Percentiles rank a stretch among this genome's conserved stretches.
Conservation (phyloP, 495 filamentous ascomycete genomes). For the Penicilliopsis zonata region DNA sequence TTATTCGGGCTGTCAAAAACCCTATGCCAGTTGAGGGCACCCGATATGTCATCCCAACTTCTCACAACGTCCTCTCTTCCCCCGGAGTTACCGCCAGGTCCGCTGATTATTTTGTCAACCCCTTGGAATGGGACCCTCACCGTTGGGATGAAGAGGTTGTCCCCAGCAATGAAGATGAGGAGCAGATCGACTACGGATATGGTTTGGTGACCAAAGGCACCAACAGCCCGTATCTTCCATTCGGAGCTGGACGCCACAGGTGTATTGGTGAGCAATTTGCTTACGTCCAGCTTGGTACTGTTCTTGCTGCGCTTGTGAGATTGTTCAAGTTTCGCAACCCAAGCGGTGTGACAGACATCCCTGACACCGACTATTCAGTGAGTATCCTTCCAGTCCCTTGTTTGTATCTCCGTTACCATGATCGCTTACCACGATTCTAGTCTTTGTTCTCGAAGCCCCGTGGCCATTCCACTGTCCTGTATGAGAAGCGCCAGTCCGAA, state of each 20-base stretch:
- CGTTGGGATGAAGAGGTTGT: constrained; percentile 31
- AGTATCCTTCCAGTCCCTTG: constrained; percentile 4
- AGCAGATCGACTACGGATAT: constrained; percentile 37
- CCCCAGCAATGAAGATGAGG: constrained; percentile 22
- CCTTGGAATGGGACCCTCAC: constrained; percentile 39
- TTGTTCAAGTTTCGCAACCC: constrained; percentile 30
- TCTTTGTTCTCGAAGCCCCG: constrained; percentile 41
- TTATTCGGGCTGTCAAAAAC: constrained; percentile 49
- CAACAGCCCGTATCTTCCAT: constrained; percentile 43
- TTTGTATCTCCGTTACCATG: constrained; percentile 4
- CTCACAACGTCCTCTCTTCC: constrained; percentile 35
- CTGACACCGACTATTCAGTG: constrained; percentile 40
- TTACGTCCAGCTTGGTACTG: constrained; percentile 38
- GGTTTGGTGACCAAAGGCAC: constrained; percentile 38
- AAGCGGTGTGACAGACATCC: constrained; percentile 17
- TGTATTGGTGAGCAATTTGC: constrained; percentile 48
- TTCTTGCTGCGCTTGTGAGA: constrained; percentile 34
- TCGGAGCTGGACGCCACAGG: constrained; percentile 43
- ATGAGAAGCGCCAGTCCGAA: constrained; percentile 22
- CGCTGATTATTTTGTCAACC: constrained; percentile 31
- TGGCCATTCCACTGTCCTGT: constrained; percentile 29
- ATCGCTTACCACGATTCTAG: constrained; percentile 7
- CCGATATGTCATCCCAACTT: constrained; percentile 33
- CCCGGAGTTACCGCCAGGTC: constrained; percentile 35
- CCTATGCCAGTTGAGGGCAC: constrained; percentile 40